Evolutionary conservation across 2,329 filamentous ascomycete genomes (phyloP).

Genomic region (Cercospora sp.): DNA sequence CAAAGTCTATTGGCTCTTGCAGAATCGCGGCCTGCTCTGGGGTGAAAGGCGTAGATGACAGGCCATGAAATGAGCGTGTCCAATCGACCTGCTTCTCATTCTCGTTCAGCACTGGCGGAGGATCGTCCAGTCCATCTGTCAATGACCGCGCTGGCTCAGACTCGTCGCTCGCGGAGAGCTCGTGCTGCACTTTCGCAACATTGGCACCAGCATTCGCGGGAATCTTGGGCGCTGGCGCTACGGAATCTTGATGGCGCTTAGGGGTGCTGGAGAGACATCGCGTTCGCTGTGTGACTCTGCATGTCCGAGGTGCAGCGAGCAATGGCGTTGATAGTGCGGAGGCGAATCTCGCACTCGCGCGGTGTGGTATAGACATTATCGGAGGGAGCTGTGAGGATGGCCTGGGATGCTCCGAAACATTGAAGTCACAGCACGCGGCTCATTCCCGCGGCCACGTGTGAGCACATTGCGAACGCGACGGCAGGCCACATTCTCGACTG

Average conservation of each 20-base stretch:
- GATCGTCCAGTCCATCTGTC: slow-evolving; percentile 54
- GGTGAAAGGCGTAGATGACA: slow-evolving; percentile 70
- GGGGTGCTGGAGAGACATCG: slow-evolving; percentile 31
- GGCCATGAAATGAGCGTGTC: slow-evolving; percentile 79
- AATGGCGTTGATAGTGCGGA: slow-evolving; percentile 23
- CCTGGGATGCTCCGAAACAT: background rate
- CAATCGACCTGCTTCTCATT: slow-evolving; percentile 67
- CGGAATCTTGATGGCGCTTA: slow-evolving; percentile 25
- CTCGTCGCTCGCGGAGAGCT: slow-evolving; percentile 30
- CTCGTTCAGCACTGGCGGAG: slow-evolving; percentile 51
- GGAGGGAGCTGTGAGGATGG: background rate
- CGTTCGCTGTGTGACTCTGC: slow-evolving; percentile 10
- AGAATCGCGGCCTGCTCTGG: slow-evolving; percentile 69
- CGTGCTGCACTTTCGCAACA: slow-evolving; percentile 21
- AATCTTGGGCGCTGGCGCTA: slow-evolving; percentile 18
- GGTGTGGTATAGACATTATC: slow-evolving; percentile 29
- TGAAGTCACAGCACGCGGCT: slow-evolving; percentile 3
- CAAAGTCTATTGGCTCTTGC: slow-evolving; percentile 63
- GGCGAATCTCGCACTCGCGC: slow-evolving; percentile 31
- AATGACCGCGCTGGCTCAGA: slow-evolving; percentile 43
- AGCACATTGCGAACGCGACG: background rate
- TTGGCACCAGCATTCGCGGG: slow-evolving; percentile 22
- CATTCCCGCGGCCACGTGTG: slow-evolving; percentile 5
- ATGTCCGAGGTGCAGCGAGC: background rate
- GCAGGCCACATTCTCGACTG: background rate